Evolutionary conservation across 169 alveolate species (phyloP).

Genomic region (Eimeria nieschulzi): DNA sequence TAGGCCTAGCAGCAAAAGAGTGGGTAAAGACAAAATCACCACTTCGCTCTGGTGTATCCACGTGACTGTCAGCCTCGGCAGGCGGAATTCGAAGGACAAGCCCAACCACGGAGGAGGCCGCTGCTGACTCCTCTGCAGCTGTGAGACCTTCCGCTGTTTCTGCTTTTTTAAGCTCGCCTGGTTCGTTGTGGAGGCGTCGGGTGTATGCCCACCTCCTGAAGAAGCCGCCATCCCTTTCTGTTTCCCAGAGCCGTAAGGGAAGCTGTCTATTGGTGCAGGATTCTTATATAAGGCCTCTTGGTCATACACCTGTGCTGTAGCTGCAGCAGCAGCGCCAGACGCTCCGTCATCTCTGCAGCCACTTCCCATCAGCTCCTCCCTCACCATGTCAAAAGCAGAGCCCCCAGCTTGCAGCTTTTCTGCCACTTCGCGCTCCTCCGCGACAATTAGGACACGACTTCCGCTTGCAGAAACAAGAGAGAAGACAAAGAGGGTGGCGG

Average conservation of each 20-base stretch:
- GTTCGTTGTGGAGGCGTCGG: neutral
- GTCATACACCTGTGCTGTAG: neutral
- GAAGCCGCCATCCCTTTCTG: neutral
- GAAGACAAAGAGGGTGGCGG: constrained; percentile 1
- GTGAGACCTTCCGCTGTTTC: neutral
- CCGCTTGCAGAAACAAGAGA: constrained; percentile 30
- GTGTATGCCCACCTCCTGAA: neutral
- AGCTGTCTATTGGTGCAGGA: neutral
- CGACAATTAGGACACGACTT: constrained; percentile 12
- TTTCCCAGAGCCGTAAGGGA: neutral
- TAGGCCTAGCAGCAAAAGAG: neutral
- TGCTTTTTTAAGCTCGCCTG: neutral
- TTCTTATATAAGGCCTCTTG: neutral
- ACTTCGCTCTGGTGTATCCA: constrained; percentile 83
- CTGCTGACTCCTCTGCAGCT: constrained; percentile 4
- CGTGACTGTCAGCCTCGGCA: constrained; percentile 80
- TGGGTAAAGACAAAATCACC: constrained; percentile 39
- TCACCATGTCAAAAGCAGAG: constrained; percentile 19
- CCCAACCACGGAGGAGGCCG: constrained; percentile 80
- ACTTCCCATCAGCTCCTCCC: constrained; percentile 27
- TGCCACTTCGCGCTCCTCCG: constrained; percentile 18
- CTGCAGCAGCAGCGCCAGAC: constrained; percentile 2
- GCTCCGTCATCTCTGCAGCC: neutral
- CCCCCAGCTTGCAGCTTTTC: constrained; percentile 41
- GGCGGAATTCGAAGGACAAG: constrained; percentile 74